A percentile compares a stretch with the other conserved stretches of the same genome.
Evolutionary conservation across 352 stramenopile species (phyloP).

Genomic region (Globisporangium cylindrosporum): DNA sequence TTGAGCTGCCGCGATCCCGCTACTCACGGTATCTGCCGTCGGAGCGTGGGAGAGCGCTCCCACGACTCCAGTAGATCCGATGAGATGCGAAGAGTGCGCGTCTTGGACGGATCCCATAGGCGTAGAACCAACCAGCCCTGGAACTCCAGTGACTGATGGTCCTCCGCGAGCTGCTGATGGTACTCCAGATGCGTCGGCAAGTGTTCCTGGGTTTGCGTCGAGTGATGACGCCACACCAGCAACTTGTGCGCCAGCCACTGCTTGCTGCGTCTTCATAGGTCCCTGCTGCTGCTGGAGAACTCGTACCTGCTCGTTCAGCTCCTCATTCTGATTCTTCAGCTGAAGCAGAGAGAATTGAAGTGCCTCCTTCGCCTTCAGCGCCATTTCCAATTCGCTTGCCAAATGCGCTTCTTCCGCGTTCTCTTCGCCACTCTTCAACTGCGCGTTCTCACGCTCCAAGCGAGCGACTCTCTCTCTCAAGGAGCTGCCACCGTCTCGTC

Average conservation of each 20-base stretch:
- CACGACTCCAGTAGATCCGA: conserved; percentile 2
- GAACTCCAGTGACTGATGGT: conserved; percentile 9
- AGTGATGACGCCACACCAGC: background rate
- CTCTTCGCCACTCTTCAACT: conserved; percentile 53
- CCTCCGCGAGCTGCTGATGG: background rate
- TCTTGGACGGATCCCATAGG: background rate
- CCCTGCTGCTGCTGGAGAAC: conserved; percentile 26
- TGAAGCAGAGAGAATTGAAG: conserved; percentile 67
- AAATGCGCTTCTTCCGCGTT: conserved; percentile 50
- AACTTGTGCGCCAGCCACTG: background rate
- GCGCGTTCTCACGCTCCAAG: conserved; percentile 71
- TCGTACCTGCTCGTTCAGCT: conserved; percentile 63
- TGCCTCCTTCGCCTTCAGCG: conserved; percentile 68
- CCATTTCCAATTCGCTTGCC: conserved; percentile 74
- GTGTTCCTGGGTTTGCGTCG: background rate
- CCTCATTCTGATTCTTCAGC: conserved; percentile 73
- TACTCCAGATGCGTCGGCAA: background rate
- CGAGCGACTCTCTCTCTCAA: conserved; percentile 63
- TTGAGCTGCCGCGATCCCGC: conserved; percentile 41
- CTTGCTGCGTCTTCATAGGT: background rate
- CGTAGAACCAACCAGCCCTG: conserved; percentile 5
- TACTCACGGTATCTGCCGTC: conserved; percentile 25
- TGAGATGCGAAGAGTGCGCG: conserved; percentile 1
- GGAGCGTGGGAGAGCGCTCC: conserved; percentile 12
- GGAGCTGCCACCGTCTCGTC: conserved; percentile 55